Evolutionary conservation across 176 grass and related monocot genomes (phyloP).

Genomic region (Melocanna baccifera): DNA sequence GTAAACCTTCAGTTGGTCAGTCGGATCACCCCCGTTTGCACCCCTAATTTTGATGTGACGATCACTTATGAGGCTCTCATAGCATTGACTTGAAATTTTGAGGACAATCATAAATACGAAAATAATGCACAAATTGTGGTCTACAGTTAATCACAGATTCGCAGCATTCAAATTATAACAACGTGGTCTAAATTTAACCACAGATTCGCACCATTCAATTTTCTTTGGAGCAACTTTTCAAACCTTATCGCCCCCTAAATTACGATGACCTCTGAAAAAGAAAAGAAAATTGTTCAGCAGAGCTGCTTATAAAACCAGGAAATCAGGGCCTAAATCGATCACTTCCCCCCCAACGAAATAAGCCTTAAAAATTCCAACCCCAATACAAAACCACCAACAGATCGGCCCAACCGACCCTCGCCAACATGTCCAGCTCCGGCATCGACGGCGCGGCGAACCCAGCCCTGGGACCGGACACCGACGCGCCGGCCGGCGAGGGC

Average conservation of each 20-base stretch:
- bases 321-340: neutral
- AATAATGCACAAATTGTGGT: neutral
- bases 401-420: neutral
- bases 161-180: neutral
- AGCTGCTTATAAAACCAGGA: neutral
- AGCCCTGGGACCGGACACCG: constrained; percentile 51
- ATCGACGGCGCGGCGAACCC: constrained; percentile 15
- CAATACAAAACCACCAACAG: neutral
- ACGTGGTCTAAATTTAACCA: neutral
- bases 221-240: neutral
- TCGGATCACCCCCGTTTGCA: too few species aligned
- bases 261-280: neutral
- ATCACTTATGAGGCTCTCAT: too few species aligned
- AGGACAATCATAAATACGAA: neutral
- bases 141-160: neutral
- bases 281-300: neutral
- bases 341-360: too few species aligned
- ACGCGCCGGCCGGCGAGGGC: constrained; percentile 48
- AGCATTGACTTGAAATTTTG: too few species aligned
- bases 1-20: too few species aligned
- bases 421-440: constrained; percentile 7
- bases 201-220: neutral
- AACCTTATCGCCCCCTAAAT: neutral
- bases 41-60: too few species aligned
- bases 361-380: neutral